Base-by-base conservation (phyloP, 768 basidiomycete genomes). In the Exsudoporus frostii region DNA sequence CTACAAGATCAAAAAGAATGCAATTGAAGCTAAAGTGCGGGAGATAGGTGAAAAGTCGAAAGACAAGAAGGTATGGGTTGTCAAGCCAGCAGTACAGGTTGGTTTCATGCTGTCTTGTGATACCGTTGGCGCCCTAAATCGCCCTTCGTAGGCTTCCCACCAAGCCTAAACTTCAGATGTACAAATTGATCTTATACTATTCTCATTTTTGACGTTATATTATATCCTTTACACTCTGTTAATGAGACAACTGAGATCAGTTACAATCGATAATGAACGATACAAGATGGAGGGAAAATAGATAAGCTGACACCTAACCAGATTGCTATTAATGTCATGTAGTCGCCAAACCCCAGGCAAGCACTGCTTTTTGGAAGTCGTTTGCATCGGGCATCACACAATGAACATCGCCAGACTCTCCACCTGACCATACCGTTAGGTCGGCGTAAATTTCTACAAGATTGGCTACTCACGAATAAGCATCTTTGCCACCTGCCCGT, bases 1-100 rank as follows among this genome's bases (percentile, higher is more conserved):
- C n/a, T 73, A 86, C 58, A 86, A 85, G 51, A 79, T 92, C 56
- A 91, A 86, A 75, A 93, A 92, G 77, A 88, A 85, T 45, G 83
- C 88, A 5, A 84, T 94, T 41, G 89, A 91, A 68, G 84, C 83
- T 3, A 92, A 92, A 67, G 75, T 94, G 34, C 76, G 80, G 42
- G 89, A 92, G 68, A 79, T 92, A 13, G 77, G 81, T 15, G 87
- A 85, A 70, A 92, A 88, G 64, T 84, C 81, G 60, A 87, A 81
- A 65, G 80, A 83, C 53, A 82, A 77, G 72, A 89, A 82, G 65
- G 69, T 84, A 53, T 94, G 92, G 92, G 70, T 86, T 32, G 75
- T 92, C 29, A 87, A 84, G 34, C 56, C 59, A 13, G 51, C 34
- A 36, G 48, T 46, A 40, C 55, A 54, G 56, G 56, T 57, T 29